Evolutionary conservation across 2,329 filamentous ascomycete species (phyloP).

Genomic region (Clarireedia homoeocarpa): DNA sequence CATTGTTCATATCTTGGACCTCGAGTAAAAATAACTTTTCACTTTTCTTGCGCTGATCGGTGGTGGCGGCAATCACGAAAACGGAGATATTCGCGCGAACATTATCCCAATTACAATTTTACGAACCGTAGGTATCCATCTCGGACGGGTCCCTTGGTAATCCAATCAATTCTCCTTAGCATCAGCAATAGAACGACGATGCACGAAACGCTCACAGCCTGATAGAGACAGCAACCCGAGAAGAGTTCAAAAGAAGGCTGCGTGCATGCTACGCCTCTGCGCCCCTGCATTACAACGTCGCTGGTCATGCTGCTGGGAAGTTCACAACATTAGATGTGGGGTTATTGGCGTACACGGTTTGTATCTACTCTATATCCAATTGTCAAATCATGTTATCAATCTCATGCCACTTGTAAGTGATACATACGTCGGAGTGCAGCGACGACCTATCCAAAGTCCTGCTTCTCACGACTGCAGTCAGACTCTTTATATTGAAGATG

Average conservation of each 20-base stretch:
- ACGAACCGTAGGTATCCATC: conserved; percentile 5
- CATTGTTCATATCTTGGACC: conserved; percentile 3
- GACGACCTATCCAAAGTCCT: neutral
- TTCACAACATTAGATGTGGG: conserved; percentile 5
- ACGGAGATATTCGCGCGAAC: conserved; percentile 5
- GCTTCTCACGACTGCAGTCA: conserved; percentile 2
- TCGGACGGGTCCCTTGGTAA: neutral
- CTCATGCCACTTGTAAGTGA: conserved; percentile 1
- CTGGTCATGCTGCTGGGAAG: conserved; percentile 2
- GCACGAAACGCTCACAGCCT: conserved; percentile 6
- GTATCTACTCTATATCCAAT: conserved; percentile 3
- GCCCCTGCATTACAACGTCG: conserved; percentile 8
- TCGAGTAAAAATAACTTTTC: conserved; percentile 1
- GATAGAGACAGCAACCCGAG: neutral
- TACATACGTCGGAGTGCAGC: conserved; percentile 1
- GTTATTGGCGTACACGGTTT: conserved; percentile 7
- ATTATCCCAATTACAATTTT: conserved; percentile 5
- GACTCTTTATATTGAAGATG: neutral
- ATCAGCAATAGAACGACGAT: neutral
- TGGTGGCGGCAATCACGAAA: conserved; percentile 4
- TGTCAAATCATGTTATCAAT: conserved; percentile 4
- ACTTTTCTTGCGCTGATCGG: neutral
- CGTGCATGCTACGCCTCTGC: conserved; percentile 5
- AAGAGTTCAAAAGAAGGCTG: neutral
- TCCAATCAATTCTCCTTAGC: conserved; percentile 5